Evolutionary conservation across 2,329 filamentous ascomycete genomes (phyloP), one percentile per base, ranked within the genome.

Genomic region (Colletotrichum aenigma): DNA sequence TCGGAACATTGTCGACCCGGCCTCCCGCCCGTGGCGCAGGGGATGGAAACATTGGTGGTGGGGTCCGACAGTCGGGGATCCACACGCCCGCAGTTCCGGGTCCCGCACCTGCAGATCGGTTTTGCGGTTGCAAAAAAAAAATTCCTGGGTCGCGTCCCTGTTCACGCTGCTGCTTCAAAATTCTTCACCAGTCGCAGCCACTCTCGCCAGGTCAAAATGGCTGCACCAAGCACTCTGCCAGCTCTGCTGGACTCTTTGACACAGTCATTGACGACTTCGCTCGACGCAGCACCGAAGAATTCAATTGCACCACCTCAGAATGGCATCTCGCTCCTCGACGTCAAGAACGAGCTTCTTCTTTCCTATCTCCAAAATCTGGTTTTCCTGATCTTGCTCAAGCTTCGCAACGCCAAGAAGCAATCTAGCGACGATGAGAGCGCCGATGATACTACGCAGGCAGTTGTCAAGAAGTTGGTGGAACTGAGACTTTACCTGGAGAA

Each of bases 291-390:
- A 0, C 91, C 93, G 0, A 91, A 91, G 65, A 83, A 92, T 21
- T 83, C 89, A n/a, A 90, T 97, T 75, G 87, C 94, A 65, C 91
- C 94, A n/a, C 93, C 94, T 2, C 89, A 93, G 78, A 93, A 98
- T 80, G 96, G 97, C 82, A 97, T 99, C 74, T 98, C 97, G 1
- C 92, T 99, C 1, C 93, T 99, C 81, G 96, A 98, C 82, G 93
- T 95, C 78, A 99, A 99, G 87, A 98, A 97, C 85, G 97, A 99
- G 83, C 90, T 99, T n/a, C 92, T 99, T 21, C 92, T 99, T 52
- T 96, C 96, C 6, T 99, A 99, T 85, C 89, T 99, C 0, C 96
- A 99, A 81, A 97, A 98, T 81, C 91, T 98, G 6, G 95, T 97
- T 60, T 98, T 98, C 79, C 87, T 98, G 55, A 94, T 98, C 60